These are phyloP conservation scores for Fusarium brachygibbosum DNA, from an alignment of 2,329 filamentous ascomycete genomes.

Conservation along the genomic window DNA sequence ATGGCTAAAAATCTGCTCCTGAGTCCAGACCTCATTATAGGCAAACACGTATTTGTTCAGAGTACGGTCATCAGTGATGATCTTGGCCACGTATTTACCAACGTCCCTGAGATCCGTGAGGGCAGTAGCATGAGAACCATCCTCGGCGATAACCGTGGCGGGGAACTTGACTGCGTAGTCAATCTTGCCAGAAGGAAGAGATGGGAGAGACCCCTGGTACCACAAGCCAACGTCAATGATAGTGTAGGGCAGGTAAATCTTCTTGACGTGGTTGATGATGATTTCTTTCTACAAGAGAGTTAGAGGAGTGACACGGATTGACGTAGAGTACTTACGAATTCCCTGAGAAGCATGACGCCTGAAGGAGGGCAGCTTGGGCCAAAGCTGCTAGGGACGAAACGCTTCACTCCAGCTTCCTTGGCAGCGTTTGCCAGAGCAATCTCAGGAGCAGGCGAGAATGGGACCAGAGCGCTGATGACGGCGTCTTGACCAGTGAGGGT, in stretches of 20 bases:
- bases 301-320: not conserved
- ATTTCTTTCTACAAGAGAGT: conserved; percentile 59
- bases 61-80: conserved; percentile 66
- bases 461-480: conserved; percentile 22
- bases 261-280: conserved; percentile 63
- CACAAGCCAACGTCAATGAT: conserved; percentile 71
- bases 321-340: not conserved
- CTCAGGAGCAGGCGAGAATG: conserved; percentile 5
- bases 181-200: conserved; percentile 49
- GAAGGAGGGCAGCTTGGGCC: conserved; percentile 21
- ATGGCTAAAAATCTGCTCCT: conserved; percentile 61
- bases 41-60: conserved; percentile 66
- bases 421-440: conserved; percentile 28
- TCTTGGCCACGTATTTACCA: conserved; percentile 63
- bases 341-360: conserved; percentile 29
- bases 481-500: conserved; percentile 28
- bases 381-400: conserved; percentile 34
- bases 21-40: conserved; percentile 61
- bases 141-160: conserved; percentile 57
- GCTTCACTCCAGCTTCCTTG: conserved; percentile 35
- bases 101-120: conserved; percentile 67
- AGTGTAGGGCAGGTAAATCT: conserved; percentile 65
- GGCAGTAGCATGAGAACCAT: conserved; percentile 59
- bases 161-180: conserved; percentile 51
- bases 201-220: conserved; percentile 61